Conservation (phyloP, 2,329 filamentous ascomycete species). For the Diaporthe vaccinii region DNA sequence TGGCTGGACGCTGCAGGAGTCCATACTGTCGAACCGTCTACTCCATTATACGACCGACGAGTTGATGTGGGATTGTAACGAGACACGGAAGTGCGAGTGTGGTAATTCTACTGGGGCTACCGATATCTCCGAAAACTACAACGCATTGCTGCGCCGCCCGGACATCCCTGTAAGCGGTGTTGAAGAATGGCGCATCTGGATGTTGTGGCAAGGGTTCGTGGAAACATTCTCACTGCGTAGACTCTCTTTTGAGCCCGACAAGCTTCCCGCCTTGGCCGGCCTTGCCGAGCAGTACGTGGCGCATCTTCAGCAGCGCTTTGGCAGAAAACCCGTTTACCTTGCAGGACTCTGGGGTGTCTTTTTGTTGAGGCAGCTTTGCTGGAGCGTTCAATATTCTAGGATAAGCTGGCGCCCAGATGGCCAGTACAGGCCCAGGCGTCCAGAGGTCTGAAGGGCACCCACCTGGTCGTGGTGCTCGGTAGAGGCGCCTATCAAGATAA, state of each 20-base stretch:
- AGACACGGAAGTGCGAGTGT: conserved; percentile 18
- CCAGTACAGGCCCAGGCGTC: conserved; percentile 9
- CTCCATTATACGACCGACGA: conserved; percentile 34
- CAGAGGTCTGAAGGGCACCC: conserved; percentile 23
- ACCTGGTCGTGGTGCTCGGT: conserved; percentile 21
- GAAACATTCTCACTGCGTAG: conserved; percentile 14
- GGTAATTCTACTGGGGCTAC: background rate
- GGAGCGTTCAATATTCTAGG: background rate
- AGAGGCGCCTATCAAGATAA: conserved; percentile 10
- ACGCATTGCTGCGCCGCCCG: conserved; percentile 12
- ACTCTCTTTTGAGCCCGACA: conserved; percentile 29
- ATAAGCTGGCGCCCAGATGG: conserved; percentile 13
- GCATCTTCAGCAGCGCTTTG: background rate
- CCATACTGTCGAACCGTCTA: conserved; percentile 28
- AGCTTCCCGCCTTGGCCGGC: conserved; percentile 37
- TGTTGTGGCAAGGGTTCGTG: conserved; percentile 21
- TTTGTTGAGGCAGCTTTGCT: conserved; percentile 12
- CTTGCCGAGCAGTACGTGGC: conserved; percentile 34
- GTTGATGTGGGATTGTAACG: conserved; percentile 34
- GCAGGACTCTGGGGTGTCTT: conserved; percentile 25
- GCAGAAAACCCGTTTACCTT: conserved; percentile 19
- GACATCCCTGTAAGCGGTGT: background rate
- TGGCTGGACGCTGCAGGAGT: conserved; percentile 25
- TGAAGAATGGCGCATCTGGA: conserved; percentile 14
- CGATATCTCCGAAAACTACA: conserved; percentile 18